phyloP scores from a whole-genome alignment of 2,329 filamentous ascomycete species.

The Botrytis byssoidea region DNA sequence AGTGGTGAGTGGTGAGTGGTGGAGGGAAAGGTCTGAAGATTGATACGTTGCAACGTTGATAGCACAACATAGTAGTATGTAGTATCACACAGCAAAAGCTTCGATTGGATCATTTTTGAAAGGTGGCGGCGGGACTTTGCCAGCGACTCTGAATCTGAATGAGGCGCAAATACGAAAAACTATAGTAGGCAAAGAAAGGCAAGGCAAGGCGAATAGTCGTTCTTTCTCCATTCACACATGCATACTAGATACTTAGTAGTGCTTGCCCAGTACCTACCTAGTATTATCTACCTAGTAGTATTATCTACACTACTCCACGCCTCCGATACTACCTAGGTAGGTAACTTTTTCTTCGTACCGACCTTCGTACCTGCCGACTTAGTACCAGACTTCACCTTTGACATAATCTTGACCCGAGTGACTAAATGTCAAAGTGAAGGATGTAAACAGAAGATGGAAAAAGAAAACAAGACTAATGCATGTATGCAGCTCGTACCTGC shows the following conservation, averaged over 20 bases:
- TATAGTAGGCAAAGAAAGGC: too few relatives aligned
- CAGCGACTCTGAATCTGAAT: background rate
- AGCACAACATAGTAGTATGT: background rate
- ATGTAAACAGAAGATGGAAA: background rate
- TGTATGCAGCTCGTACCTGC: slow-evolving; percentile 5
- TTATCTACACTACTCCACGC: background rate
- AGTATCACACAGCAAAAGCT: background rate
- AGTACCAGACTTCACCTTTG: background rate
- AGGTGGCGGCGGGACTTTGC: background rate
- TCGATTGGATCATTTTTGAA: background rate
- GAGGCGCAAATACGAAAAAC: background rate
- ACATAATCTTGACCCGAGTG: background rate
- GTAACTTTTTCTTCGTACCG: background rate
- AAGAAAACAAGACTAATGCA: slow-evolving; percentile 1
- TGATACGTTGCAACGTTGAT: background rate
- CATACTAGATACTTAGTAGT: background rate
- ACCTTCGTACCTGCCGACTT: background rate
- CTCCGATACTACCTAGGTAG: background rate
- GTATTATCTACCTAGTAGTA: too few relatives aligned
- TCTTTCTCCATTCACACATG: background rate
- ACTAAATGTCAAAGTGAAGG: background rate
- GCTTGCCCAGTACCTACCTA: too few relatives aligned
- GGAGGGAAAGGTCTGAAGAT: background rate
- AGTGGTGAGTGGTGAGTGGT: background rate
- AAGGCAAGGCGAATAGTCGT: background rate